Base-by-base conservation (phyloP, 202 grass and related monocot species). In the Zoysia matrella region DNA sequence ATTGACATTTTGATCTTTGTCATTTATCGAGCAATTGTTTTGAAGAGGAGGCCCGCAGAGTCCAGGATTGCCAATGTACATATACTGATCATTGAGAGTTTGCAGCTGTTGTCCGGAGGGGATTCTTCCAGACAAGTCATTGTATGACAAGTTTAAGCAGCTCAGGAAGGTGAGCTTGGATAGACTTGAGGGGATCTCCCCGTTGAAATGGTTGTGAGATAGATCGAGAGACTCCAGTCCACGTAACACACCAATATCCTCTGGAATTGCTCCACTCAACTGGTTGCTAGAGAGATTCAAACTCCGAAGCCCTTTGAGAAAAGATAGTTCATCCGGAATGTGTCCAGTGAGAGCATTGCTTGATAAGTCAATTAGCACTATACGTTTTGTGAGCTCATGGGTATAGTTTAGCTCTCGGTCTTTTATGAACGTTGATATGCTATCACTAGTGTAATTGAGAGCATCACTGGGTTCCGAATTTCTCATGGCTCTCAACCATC, bases 21-120 rank as follows among this genome's bases (percentile, higher is more conserved):
- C 41, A 8, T 13, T 60, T 8, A 8, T 62, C 1, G 79, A 65
- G 57, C 86, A 91, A 60, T 67, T 74, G 8, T 76, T 82, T 2
- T 36, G 65, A 5, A 92, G 75, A 82, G 90, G 90, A 82, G 68
- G 55, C 9, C 81, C 91, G 39, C 91, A 90, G 44, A 90, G 72
- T 15, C 46, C 57, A 52, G 22, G 22, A 30, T 30, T 30, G 22
- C 22, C 22, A 30, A 30, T 30, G 22, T 30, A 30, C 22, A 30
- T 30, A 0, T 30, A 30, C 22, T 43, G 80, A 52, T 92, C 43
- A 78, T 66, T 82, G 47, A 89, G 64, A 47, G 86, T 82, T 46
- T 73, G 78, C 4, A 89, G 77, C 46, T 94, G 92, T 60, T 72
- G 73, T 39, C 82, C 85, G 0, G 72, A 43, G 4, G 78, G 89